Percentiles rank a stretch among this genome's conserved stretches.
These are phyloP conservation scores for Sonneratia caseolaris DNA, from an alignment of 345 rosid species.

Conservation along the genomic window DNA sequence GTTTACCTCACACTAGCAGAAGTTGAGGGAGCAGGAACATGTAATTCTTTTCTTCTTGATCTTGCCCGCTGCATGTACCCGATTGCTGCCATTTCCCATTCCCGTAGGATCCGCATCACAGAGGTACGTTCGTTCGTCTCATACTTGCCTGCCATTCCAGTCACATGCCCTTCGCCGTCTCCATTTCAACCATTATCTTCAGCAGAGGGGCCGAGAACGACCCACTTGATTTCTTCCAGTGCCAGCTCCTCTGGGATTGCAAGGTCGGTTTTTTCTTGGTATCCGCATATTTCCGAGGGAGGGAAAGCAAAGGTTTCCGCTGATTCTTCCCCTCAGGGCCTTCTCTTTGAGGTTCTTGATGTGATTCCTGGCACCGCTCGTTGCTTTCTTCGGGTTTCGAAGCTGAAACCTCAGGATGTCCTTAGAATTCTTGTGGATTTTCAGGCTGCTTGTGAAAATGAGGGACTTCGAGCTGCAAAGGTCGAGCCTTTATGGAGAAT, in stretches of 20 bases:
- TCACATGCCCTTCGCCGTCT: conserved; percentile 8
- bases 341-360: conserved; percentile 46
- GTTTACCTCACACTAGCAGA: background rate
- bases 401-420: conserved; percentile 45
- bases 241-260: conserved; percentile 18
- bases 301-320: conserved; percentile 16
- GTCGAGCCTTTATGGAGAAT: conserved; percentile 52
- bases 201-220: conserved; percentile 8
- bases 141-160: background rate
- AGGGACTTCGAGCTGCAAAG: conserved; percentile 29
- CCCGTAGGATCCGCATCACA: conserved; percentile 17
- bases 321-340: conserved; percentile 30
- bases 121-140: conserved; percentile 20
- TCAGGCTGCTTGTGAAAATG: conserved; percentile 28
- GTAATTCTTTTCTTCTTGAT: background rate
- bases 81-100: conserved; percentile 18
- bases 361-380: conserved; percentile 52
- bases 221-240: conserved; percentile 24
- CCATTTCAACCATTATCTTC: conserved; percentile 7
- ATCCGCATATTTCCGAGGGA: conserved; percentile 13
- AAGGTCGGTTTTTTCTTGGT: conserved; percentile 21
- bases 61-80: background rate
- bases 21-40: background rate
- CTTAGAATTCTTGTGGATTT: conserved; percentile 48
- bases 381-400: conserved; percentile 32